Percentiles rank a stretch among this genome's conserved stretches.
phyloP scores from a whole-genome alignment of 2,329 filamentous ascomycete species.

The Zelopaecilomyces penicillatus region DNA sequence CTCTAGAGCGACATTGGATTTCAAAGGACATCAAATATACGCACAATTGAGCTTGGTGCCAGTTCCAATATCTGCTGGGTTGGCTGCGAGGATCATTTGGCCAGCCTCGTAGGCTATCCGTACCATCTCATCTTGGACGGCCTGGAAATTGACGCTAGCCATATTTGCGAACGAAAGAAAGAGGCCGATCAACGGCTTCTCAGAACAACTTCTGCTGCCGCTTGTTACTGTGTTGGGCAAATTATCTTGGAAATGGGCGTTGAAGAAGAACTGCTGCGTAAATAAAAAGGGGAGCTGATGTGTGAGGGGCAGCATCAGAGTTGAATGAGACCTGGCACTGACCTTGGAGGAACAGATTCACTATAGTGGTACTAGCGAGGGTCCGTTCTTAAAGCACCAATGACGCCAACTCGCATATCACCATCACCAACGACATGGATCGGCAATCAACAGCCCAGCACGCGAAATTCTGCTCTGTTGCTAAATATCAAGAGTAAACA shows the following conservation, averaged over 20 bases:
- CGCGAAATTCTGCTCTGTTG: no score
- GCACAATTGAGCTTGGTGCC: slow-evolving; percentile 59
- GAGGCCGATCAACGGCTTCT: neutral
- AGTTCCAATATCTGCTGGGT: slow-evolving; percentile 47
- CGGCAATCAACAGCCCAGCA: no score
- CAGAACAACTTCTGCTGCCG: no score
- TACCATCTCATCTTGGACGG: slow-evolving; percentile 54
- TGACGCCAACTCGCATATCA: no score
- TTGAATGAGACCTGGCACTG: neutral
- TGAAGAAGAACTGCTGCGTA: neutral
- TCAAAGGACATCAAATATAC: slow-evolving; percentile 8
- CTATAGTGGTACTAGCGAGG: no score
- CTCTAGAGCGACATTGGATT: no score
- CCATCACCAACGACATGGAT: no score
- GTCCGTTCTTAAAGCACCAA: no score
- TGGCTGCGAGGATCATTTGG: slow-evolving; percentile 53
- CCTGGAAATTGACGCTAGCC: slow-evolving; percentile 50
- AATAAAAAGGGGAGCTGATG: no score
- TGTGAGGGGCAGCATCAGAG: neutral
- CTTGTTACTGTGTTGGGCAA: neutral
- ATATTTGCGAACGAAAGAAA: slow-evolving; percentile 25
- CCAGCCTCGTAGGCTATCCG: slow-evolving; percentile 55
- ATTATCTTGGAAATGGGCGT: neutral
- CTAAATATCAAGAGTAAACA: no score
- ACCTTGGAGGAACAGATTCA: slow-evolving; percentile 5